These are phyloP conservation scores for Aspergillus uvarum DNA, from an alignment of 2,329 filamentous ascomycete genomes.

Conservation along the genomic window DNA sequence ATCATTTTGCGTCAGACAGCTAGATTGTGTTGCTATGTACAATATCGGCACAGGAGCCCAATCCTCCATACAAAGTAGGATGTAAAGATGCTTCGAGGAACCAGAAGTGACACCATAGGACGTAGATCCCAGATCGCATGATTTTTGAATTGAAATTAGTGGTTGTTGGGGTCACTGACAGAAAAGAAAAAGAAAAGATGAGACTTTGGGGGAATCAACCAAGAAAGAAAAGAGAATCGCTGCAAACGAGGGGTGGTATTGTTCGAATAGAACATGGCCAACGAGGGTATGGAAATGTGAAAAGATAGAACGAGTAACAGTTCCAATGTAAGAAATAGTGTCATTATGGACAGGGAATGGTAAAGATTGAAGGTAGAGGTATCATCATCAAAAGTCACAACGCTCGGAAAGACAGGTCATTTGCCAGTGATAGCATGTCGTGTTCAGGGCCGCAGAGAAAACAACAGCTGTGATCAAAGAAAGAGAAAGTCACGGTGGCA, in stretches of 20 bases:
- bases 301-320: background rate
- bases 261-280: background rate
- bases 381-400: constrained; percentile 17
- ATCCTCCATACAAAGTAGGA: background rate
- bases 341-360: constrained; percentile 9
- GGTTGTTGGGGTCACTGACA: background rate
- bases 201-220: background rate
- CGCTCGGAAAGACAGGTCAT: constrained; percentile 2
- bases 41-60: background rate
- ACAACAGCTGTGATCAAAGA: constrained; percentile 12
- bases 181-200: background rate
- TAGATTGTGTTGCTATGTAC: background rate
- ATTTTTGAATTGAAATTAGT: background rate
- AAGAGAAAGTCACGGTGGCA: constrained; percentile 8
- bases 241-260: background rate
- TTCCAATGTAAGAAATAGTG: constrained; percentile 1
- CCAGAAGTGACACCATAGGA: background rate
- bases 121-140: background rate
- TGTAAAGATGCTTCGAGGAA: background rate
- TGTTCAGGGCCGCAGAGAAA: constrained; percentile 13
- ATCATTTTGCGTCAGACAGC: background rate
- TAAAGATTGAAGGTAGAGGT: constrained; percentile 11
- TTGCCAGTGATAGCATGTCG: constrained; percentile 12
- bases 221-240: background rate
- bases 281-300: background rate